Base-by-base conservation (phyloP, 176 grass and related monocot species). In the Carex littledalei region DNA sequence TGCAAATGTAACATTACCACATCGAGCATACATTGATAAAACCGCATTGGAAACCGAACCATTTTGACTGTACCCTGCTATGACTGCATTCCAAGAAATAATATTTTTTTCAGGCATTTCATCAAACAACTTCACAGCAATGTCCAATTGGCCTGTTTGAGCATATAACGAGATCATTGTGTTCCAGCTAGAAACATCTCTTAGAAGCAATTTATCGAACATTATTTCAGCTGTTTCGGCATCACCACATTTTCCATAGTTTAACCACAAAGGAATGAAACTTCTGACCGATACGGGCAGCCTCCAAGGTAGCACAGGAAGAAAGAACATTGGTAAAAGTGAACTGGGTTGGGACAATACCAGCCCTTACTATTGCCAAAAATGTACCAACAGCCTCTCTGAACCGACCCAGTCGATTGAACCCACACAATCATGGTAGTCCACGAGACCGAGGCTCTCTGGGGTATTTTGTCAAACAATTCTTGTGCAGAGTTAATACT, bases 311-410 rank as follows among this genome's bases (percentile, higher is more conserved):
- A 0, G 89, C 91, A 32, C 95, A 98, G 1, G 91, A 87, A 9
- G 93, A 98, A 41, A 95, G 84, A 71, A 98, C 81, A 29, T 94
- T 93, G 0, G 91, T 94, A 70, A 98, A 90, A 0, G 89, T 94
- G 76, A 92, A 98, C 79, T 95, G 89, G 8, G 95, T 90, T 0
- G 91, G 92, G 15, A 20, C 1, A 45, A 93, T 1, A 26, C 26
- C 26, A 26, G 26, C 26, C 26, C 26, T 26, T 26, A 26, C 26
- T 26, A 26, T 26, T 26, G 26, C 26, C 26, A 26, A 26, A 26
- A 26, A 26, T 57, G 68, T 72, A 35, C 8, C 24, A 29, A 98
- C 66, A 11, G 91, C 88, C 70, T 91, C 86, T 67, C 50, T 53
- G 73, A 92, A 94, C 7, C 68, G 82, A 26, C 88, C 58, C 59